Evolutionary conservation across 345 rosid genomes (phyloP), one percentile per base, ranked within the genome.

Genomic region (Hibiscus tridactylites): DNA sequence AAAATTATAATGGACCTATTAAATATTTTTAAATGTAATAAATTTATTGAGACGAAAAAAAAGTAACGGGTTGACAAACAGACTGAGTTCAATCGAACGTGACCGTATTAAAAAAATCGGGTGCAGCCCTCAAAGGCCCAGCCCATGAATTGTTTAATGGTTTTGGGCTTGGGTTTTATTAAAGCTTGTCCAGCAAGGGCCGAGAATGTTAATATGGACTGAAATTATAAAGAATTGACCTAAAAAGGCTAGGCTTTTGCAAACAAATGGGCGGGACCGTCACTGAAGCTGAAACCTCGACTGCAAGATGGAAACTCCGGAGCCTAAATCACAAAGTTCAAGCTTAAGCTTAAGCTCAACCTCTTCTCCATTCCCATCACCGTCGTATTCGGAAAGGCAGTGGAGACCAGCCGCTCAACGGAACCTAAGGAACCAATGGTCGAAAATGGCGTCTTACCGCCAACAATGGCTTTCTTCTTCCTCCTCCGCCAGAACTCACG

Each of bases 331-430:
- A 33, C 72, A 60, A 17, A 68, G 71, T 28, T 70, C 21, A 6
- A 53, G 71, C 19, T 70, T 9, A 6, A 53, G 57, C 37, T 64
- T 53, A n/a, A 53, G 59, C 47, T 59, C 28, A 8, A 58, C 24
- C 53, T 37, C 71, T 46, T 54, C 73, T 15, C 61, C 75, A 49
- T 78, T 84, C 46, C 81, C 72, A 69, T 76, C 79, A 6, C 62
- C 89, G 8, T 85, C 89, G 12, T 86, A 88, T 0, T 80, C 77
- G 65, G 65, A 78, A 64, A 85, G 97, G 77, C 86, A 89, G 24
- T 95, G 97, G 99, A 89, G 89, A 74, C 91, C 96, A 59, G 85
- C 93, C 57, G 92, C 99, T 21, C 97, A 90, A 83, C 80, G 96
- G 8, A 92, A 92, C 74, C 76, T 95, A 53, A 84, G 97, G 76